A percentile compares a stretch with the other conserved stretches of the same genome.
Conservation (phyloP, 2,329 filamentous ascomycete species). For the Trichoderma guizhouense region DNA sequence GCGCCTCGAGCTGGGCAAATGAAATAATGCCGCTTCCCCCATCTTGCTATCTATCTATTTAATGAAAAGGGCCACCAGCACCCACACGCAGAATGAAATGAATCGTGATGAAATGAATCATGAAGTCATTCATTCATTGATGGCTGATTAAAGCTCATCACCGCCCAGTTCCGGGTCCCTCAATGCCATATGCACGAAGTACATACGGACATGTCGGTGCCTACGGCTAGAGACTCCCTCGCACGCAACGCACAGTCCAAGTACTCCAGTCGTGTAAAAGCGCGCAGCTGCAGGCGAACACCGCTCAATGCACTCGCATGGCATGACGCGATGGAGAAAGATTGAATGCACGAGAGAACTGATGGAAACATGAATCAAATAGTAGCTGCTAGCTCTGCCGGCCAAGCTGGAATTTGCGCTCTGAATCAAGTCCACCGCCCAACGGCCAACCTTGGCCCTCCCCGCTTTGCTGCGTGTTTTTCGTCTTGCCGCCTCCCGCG, state of each 20-base stretch:
- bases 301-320: neutral
- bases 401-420: slow-evolving; percentile 12
- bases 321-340: neutral
- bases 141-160: neutral
- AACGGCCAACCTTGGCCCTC: neutral
- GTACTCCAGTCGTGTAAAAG: neutral
- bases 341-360: neutral
- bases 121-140: neutral
- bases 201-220: no score
- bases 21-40: slow-evolving; percentile 7
- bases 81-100: neutral
- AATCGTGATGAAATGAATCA: neutral
- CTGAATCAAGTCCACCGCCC: slow-evolving; percentile 2
- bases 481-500: neutral
- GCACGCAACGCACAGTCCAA: no score
- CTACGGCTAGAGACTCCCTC: no score
- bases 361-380: neutral
- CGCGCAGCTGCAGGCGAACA: slow-evolving; percentile 5
- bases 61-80: neutral
- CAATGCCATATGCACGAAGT: no score
- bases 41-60: neutral
- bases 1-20: neutral
- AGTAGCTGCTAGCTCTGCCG: neutral
- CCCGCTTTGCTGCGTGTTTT: slow-evolving; percentile 1
- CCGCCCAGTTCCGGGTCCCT: neutral